Percentiles rank a stretch among this genome's conserved stretches.
Conservation (phyloP, 2,329 filamentous ascomycete genomes). For the Paraphoma sp. region DNA sequence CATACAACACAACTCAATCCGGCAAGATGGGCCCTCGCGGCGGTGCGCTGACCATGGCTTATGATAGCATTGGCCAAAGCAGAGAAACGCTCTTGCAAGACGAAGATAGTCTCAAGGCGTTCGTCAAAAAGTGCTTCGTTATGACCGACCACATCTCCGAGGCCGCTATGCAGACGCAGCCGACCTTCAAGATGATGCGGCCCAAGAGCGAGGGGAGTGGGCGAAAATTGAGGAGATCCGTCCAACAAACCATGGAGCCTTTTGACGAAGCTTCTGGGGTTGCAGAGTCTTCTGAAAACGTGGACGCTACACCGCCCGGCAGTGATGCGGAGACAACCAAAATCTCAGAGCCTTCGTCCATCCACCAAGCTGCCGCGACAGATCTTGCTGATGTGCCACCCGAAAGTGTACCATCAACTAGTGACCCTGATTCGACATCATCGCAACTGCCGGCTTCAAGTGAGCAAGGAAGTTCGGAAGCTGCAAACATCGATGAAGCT, state of each 20-base stretch:
- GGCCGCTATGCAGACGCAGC: constrained; percentile 21
- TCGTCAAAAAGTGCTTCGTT: constrained; percentile 24
- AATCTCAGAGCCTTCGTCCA: too few relatives aligned
- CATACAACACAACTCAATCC: constrained; percentile 31
- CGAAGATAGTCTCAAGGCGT: constrained; percentile 15
- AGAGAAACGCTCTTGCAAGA: constrained; percentile 2
- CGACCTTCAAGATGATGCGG: constrained; percentile 12
- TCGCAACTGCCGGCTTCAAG: too few relatives aligned
- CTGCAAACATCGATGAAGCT: too few relatives aligned
- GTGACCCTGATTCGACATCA: too few relatives aligned
- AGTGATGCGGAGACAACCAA: too few relatives aligned
- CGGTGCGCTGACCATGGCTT: constrained; percentile 25
- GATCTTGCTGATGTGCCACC: too few relatives aligned
- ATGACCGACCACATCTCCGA: constrained; percentile 29
- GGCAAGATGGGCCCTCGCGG: constrained; percentile 37
- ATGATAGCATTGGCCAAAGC: background rate
- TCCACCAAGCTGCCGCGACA: too few relatives aligned
- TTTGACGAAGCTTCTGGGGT: background rate
- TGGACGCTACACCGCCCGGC: background rate
- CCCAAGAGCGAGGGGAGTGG: constrained; percentile 20
- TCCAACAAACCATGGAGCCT: background rate
- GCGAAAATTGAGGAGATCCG: constrained; percentile 16
- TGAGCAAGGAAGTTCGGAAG: too few relatives aligned
- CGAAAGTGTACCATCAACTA: too few relatives aligned
- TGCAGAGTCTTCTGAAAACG: background rate